Base-by-base conservation (phyloP, 1,284 basidiomycete species). In the Malassezia brasiliensis region DNA sequence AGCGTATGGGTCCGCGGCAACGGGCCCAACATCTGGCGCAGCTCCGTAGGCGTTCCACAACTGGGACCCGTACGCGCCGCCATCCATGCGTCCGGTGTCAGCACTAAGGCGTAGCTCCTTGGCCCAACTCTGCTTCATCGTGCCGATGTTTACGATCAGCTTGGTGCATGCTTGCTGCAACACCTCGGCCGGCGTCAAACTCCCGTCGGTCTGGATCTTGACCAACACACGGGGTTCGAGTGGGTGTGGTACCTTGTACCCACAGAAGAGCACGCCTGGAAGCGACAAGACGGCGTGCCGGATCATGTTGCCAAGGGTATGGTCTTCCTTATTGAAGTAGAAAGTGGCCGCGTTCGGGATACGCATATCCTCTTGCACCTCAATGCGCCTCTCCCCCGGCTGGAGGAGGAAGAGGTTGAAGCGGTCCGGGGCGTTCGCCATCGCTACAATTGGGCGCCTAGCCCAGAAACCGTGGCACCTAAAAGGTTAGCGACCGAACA, bases 241-340 rank as follows among this genome's bases (percentile, higher is more conserved):
- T 1, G 94, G 93, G 69, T 96, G 93, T 0, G 93, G 90, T 36
- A 93, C 89, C 79, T 91, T 90, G 83, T 96, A 96, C 0, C 93
- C 93, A 2, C 90, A 90, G 74, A 98, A 98, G 57, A 93, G 83
- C 6, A 74, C 66, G n/a, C 62, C 65, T 3, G 68, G 66, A 36
- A 68, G 62, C 36, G 64, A 58, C 5, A 74, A 65, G 5, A 72
- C 69, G n/a, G 69, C 67, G 35, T 88, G 83, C 67, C 94, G 83
- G 17, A 98, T 80, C 87, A 98, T 88, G 77, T 94, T 94, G 6
- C 85, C 93, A 9, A 98, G 78, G 0, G 94, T 98, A 72, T 98
- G 94, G 74, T 98, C 94, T 75, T 96, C 90, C 78, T 96, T 96
- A 63, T 90, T 82, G 65, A 98, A 81, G 66, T 88, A 87, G 63